Base-by-base conservation (phyloP, 768 basidiomycete genomes). In the Suillus spraguei region DNA sequence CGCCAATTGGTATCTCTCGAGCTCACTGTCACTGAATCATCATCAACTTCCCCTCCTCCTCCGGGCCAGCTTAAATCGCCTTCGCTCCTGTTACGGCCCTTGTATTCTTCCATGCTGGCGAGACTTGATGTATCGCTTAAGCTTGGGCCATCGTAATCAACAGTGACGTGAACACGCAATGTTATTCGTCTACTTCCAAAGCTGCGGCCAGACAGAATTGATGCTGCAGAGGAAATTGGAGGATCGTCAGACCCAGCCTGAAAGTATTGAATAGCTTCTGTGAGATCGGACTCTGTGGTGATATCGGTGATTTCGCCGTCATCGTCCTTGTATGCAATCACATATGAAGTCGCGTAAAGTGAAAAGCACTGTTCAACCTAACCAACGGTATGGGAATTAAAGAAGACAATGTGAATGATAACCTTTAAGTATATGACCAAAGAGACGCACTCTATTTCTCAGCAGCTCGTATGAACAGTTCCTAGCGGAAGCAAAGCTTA, bases 81-180 rank as follows among this genome's bases (percentile, higher is more conserved):
- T 59, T 84, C 83, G 68, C 88, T 88, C 61, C 79, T 82, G 67
- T 88, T 89, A 50, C 82, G 78, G 53, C 80, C 79, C 65, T 76
- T 79, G 77, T 87, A 88, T 67, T 93, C 90, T 49, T 96, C 91
- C 71, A 89, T 69, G 72, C 92, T 94, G 24, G 84, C 85, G 20
- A 96, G 77, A 10, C 94, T 95, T 11, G 87, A 87, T 2, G 94
- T 92, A 67, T 97, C 96, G 10, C 93, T 95, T 63, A 97, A 81
- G 76, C 90, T 92, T 16, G 91, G 94, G 0, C 94, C 94, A 73
- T 97, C 95, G 68, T 94, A 96, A 65, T 96, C 95, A 65, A 96
- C 87, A 10, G 81, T 80, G 47, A 98, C 87, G 52, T 88, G 82
- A 41, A 97, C 86, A 10, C 85, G 82, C 17, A 97, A 77, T 1